Conservation (phyloP, 2,329 filamentous ascomycete species). For the Cordyceps tenuipes region DNA sequence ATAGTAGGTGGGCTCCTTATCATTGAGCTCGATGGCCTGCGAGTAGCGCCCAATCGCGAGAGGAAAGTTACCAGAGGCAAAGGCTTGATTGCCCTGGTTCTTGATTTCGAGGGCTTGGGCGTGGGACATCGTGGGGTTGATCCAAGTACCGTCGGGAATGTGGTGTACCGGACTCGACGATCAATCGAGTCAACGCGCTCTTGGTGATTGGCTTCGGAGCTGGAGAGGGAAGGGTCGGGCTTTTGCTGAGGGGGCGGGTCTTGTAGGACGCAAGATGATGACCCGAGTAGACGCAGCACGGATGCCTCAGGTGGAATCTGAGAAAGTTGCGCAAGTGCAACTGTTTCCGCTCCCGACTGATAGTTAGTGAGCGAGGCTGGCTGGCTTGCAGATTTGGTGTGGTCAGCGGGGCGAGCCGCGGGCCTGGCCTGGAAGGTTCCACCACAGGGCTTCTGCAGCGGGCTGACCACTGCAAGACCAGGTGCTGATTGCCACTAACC, state of each 20-base stretch:
- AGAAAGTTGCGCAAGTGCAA: constrained; percentile 1
- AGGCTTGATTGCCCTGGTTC: constrained; percentile 90
- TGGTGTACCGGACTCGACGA: background rate
- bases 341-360: background rate
- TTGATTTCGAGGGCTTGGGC: constrained; percentile 70
- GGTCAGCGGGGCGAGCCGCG: constrained; percentile 7
- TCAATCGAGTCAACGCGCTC: background rate
- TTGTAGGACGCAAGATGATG: background rate
- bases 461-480: background rate
- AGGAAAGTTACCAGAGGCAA: constrained; percentile 79
- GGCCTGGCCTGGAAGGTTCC: constrained; percentile 11
- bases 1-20: constrained; percentile 80
- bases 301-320: background rate
- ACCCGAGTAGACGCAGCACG: background rate
- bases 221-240: background rate
- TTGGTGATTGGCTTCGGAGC: background rate
- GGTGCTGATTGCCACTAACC: constrained; percentile 2
- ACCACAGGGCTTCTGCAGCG: background rate
- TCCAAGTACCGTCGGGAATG: background rate
- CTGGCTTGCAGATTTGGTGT: background rate
- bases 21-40: constrained; percentile 77
- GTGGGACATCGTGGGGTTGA: constrained; percentile 24
- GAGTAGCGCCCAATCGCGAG: constrained; percentile 75
- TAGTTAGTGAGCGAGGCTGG: constrained; percentile 1
- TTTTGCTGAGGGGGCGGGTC: background rate